Evolutionary conservation across 2,329 filamentous ascomycete genomes (phyloP).

Genomic region (Ambrosiella beaveri): DNA sequence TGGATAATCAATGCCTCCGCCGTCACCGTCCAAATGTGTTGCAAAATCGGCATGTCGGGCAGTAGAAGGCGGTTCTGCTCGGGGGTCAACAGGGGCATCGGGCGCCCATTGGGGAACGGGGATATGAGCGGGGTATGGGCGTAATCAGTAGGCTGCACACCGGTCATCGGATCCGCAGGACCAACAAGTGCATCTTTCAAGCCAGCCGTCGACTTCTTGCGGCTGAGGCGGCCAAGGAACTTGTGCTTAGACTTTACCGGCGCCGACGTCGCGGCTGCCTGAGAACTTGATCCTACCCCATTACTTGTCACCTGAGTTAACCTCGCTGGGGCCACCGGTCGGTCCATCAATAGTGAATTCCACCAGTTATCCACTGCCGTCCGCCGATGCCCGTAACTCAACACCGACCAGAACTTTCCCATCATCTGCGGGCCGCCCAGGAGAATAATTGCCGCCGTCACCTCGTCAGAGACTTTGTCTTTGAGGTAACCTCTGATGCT

Average conservation of each 20-base stretch:
- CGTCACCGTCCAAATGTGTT: constrained; percentile 45
- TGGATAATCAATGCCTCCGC: constrained; percentile 45
- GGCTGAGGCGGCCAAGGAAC: constrained; percentile 32
- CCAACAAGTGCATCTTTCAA: constrained; percentile 1
- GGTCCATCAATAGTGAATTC: constrained; percentile 25
- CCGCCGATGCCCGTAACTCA: constrained; percentile 44
- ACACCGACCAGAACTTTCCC: constrained; percentile 47
- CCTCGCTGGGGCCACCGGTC: constrained; percentile 22
- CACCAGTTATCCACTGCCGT: constrained; percentile 44
- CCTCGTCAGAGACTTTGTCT: constrained; percentile 44
- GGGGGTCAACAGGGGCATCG: constrained; percentile 37
- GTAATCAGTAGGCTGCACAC: constrained; percentile 1
- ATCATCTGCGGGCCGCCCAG: constrained; percentile 46
- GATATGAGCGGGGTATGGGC: constrained; percentile 2
- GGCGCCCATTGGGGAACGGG: constrained; percentile 30
- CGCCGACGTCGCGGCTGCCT: constrained; percentile 18
- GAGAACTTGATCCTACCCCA: constrained; percentile 17
- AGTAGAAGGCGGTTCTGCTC: constrained; percentile 35
- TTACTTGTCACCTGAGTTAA: constrained; percentile 17
- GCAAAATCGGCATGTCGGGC: constrained; percentile 37
- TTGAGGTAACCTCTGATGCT: constrained; percentile 46
- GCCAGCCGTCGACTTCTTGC: constrained; percentile 35
- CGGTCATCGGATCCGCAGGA: neutral
- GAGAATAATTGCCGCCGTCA: constrained; percentile 42
- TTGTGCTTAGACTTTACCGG: constrained; percentile 33